Evolutionary conservation across 2,329 filamentous ascomycete genomes (phyloP).

Genomic region (Ustulina deusta): DNA sequence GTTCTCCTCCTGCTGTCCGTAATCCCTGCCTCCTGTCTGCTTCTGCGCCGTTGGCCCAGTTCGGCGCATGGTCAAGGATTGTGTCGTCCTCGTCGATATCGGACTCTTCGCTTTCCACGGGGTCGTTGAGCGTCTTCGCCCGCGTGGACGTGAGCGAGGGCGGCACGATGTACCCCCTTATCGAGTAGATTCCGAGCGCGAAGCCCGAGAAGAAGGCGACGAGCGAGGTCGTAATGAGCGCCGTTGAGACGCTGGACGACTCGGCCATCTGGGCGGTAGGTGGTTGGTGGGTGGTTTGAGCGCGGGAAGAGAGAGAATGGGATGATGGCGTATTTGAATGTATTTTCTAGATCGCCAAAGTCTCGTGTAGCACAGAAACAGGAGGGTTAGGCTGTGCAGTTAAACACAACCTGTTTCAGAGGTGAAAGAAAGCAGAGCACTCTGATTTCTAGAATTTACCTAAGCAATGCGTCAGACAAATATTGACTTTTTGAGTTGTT

Average conservation of each 20-base stretch:
- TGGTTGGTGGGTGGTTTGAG: background rate
- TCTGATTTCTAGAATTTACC: background rate
- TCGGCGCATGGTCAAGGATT: slow-evolving; percentile 73
- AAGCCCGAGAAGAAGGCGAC: slow-evolving; percentile 82
- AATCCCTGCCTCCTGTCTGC: slow-evolving; percentile 71
- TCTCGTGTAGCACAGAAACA: background rate
- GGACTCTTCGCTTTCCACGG: slow-evolving; percentile 76
- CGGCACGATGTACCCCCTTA: slow-evolving; percentile 70
- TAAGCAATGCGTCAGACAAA: background rate
- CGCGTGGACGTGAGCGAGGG: slow-evolving; percentile 68
- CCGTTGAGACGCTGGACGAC: slow-evolving; percentile 53
- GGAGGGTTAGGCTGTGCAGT: background rate
- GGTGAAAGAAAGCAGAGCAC: background rate
- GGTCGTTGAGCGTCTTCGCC: slow-evolving; percentile 67
- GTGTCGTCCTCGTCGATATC: slow-evolving; percentile 72
- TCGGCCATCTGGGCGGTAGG: slow-evolving; percentile 25
- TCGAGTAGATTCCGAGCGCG: slow-evolving; percentile 81
- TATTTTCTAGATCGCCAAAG: background rate
- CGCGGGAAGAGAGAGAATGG: background rate
- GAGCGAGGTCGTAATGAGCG: slow-evolving; percentile 77
- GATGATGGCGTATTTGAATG: background rate
- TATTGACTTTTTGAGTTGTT: background rate
- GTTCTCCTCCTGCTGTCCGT: slow-evolving; percentile 45
- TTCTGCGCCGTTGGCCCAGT: slow-evolving; percentile 72
- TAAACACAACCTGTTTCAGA: background rate